Percentiles rank a stretch among this genome's conserved stretches.
These are phyloP conservation scores for Symbiodinium natans DNA, from an alignment of 73 alveolate species.

Conservation along the genomic window DNA sequence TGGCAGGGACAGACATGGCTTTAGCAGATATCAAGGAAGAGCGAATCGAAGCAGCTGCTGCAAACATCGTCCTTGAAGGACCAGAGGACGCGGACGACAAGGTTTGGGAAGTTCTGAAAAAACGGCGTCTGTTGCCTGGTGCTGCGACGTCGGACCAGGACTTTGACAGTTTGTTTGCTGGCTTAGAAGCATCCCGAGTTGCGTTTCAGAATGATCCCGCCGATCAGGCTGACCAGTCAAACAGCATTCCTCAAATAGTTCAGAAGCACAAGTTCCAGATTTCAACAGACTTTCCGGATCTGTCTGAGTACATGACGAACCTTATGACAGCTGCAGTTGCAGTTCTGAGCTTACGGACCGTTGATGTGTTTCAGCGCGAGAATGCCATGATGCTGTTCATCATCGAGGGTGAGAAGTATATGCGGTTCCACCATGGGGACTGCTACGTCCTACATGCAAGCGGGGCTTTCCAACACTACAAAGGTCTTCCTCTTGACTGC, in stretches of 20 bases:
- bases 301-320: not conserved
- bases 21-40: too few species aligned
- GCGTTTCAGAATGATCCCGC: too few species aligned
- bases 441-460: slow-evolving; percentile 23
- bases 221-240: not conserved
- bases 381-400: slow-evolving; percentile 27
- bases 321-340: slow-evolving; percentile 18
- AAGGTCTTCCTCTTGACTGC: slow-evolving; percentile 48
- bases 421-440: slow-evolving; percentile 37
- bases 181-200: too few species aligned
- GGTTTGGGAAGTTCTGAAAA: not conserved
- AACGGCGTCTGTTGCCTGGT: not conserved
- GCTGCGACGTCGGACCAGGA: not conserved
- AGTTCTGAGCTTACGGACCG: not conserved
- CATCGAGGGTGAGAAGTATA: not conserved
- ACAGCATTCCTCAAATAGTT: not conserved
- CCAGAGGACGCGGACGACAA: not conserved
- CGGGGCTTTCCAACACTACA: slow-evolving; percentile 30
- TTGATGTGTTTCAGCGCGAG: slow-evolving; percentile 30
- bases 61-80: too few species aligned
- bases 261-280: not conserved
- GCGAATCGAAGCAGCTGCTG: too few species aligned
- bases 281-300: too few species aligned
- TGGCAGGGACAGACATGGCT: too few species aligned
- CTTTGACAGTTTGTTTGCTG: not conserved